A percentile compares a stretch with the other conserved stretches of the same genome.
Evolutionary conservation across 768 basidiomycete species (phyloP).

Genomic region (Leucocoprinus leucothites): DNA sequence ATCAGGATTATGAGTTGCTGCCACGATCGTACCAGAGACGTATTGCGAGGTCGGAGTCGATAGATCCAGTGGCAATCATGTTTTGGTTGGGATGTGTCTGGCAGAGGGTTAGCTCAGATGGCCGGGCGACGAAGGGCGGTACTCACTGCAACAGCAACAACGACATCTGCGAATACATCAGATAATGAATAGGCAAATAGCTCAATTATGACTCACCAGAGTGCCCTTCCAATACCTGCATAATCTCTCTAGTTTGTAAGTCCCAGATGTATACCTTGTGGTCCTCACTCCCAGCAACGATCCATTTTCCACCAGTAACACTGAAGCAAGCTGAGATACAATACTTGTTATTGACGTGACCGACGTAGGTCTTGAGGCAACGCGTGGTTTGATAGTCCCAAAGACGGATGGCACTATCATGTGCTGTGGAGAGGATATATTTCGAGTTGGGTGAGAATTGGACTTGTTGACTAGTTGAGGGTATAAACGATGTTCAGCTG

Average conservation of each 20-base stretch:
- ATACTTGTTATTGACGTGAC: conserved; percentile 80
- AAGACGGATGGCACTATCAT: conserved; percentile 88
- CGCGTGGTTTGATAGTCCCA: conserved; percentile 95
- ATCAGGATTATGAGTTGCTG: conserved; percentile 16
- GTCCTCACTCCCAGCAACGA: conserved; percentile 90
- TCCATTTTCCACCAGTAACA: conserved; percentile 85
- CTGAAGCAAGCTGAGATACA: conserved; percentile 84
- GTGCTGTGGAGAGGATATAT: conserved; percentile 90
- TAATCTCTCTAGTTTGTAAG: conserved; percentile 79
- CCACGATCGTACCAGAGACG: conserved; percentile 77
- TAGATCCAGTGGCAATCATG: conserved; percentile 84
- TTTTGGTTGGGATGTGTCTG: conserved; percentile 86
- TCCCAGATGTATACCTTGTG: conserved; percentile 91
- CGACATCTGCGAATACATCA: conserved; percentile 45
- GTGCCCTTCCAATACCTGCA: conserved; percentile 78
- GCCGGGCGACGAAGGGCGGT: conserved; percentile 4
- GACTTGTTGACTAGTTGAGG: conserved; percentile 68
- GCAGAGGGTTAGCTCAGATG: conserved; percentile 10
- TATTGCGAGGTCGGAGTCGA: conserved; percentile 80
- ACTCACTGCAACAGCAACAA: conserved; percentile 76
- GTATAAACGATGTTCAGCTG: neutral
- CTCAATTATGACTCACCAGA: conserved; percentile 40
- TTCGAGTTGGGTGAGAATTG: conserved; percentile 95
- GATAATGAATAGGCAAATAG: neutral
- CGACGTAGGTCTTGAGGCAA: conserved; percentile 86